Evolutionary conservation across 257 asterid species (phyloP).

Genomic region (Ligustrum vulgare): DNA sequence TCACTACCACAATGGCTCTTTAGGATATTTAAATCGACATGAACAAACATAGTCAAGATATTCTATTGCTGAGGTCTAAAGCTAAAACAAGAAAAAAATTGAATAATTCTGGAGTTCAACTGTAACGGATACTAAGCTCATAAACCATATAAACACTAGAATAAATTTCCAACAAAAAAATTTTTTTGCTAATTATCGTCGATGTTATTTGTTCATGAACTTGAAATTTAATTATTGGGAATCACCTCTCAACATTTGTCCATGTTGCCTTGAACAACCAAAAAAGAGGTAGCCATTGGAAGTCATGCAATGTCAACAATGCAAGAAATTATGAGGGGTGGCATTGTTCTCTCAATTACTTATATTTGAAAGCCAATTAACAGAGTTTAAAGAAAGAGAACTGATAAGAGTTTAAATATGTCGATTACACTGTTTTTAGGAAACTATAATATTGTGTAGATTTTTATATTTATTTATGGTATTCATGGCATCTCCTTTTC

Average conservation of each 20-base stretch:
- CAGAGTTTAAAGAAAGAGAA: not conserved
- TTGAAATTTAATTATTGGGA: not conserved
- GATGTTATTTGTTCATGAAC: not conserved
- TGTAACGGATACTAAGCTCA: not conserved
- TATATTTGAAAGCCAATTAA: not conserved
- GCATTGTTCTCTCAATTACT: not conserved
- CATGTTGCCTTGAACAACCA: not conserved
- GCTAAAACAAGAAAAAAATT: not conserved
- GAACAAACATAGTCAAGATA: not conserved
- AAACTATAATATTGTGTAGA: not conserved
- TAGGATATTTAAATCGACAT: not conserved
- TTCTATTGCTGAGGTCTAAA: not conserved
- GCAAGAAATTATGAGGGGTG: not conserved
- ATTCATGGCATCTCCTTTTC: not conserved
- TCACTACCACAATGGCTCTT: no score
- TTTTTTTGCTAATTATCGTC: not conserved
- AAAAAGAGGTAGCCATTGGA: conserved; percentile 4
- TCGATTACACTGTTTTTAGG: not conserved
- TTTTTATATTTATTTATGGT: not conserved
- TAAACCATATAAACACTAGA: not conserved
- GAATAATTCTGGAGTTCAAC: not conserved
- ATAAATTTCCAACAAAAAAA: not conserved
- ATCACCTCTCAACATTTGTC: not conserved
- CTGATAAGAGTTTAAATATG: not conserved
- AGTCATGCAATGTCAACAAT: not conserved